Base-by-base conservation (phyloP, 495 filamentous ascomycete species). In the Tuber aestivum region DNA sequence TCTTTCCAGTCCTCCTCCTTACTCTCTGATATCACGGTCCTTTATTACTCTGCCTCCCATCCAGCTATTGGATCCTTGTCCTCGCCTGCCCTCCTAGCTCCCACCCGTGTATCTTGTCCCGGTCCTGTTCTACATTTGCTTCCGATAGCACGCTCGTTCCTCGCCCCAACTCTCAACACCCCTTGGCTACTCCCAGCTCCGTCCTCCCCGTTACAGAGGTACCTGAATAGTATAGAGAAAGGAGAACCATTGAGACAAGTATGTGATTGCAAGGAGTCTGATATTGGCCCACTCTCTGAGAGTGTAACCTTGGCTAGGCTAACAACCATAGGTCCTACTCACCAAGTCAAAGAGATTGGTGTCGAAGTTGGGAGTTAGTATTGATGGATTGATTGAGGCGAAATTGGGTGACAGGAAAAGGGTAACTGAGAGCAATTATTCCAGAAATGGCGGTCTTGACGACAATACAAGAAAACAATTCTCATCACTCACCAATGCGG, bases 341-440 rank as follows among this genome's bases (percentile, higher is more conserved):
- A 87, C 86, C n/a, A 79, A 83, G 23, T 87, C 86, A 1, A 65
- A 72, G 1, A 72, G 79, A 44, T 79, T 87, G 14, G 84, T 82
- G 9, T 77, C 78, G 16, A 87, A 85, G 69, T 77, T 87, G 3
- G 76, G 76, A n/a, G 45, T 45, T 20, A 84, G 86, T 35, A 82
- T 78, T 8, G 80, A 77, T 18, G 78, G 78, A 12, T 75, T 87
- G 20, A 83, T 87, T 16, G 75, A 81, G 27, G 79, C 69, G 0
- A 70, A 76, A 12, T 14, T 74, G 18, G 76, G 14, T 16, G 71
- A 75, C 1, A 40, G 40, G 32, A 45, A 37, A 48, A 21, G 45
- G 45, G 20, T 16, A 44, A 18, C 16, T 76, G 6, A 69, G 72
- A 32, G 38, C 27, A 61, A 35, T 40, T 9, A 10, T 23, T 14